Evolutionary conservation across 371 early-diverging fungal species (phyloP), one percentile per base, ranked within the genome.

Genomic region (Mucor plumbeus): DNA sequence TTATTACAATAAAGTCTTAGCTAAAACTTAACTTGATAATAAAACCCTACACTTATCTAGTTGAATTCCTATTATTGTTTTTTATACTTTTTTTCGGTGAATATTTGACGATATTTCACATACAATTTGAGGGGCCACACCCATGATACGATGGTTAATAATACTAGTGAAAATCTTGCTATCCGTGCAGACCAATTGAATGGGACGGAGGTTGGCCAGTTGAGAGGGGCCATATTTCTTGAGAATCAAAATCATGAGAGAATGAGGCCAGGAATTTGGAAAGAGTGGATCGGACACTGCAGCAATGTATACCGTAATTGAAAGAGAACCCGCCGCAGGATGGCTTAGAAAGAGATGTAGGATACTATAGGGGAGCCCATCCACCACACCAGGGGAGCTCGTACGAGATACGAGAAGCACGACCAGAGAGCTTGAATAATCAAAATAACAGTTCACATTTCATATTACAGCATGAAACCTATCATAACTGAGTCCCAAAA

Each of bases 171-270:
- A 75, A 0, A 75, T 11, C 15, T 75, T 75, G 17, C 68, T 68
- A 39, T 78, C 75, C 6, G 48, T 44, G 35, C 56, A 55, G 15
- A 67, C 61, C 6, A 67, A 13, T 6, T 55, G 68, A 0, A 74
- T 69, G 7, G 73, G 78, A 5, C 73, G 11, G 69, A 72, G 72
- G 60, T 72, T 77, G 3, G 40, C 58, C 11, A 77, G 34, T 1
- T 14, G 34, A 54, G 40, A 65, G n/a, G 48, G 19, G 33, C 36
- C 59, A 4, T 39, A 50, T 47, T 65, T 59, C 41, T 65, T 65
- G 44, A 13, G 67, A 14, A 47, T 59, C 33, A 68, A 66, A 13
- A 14, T n/a, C 2, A 68, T 59, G 31, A 39, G 21, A 3, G 59
- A 33, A 10, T 53, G 35, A 33, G 21, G 17, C 69, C 69, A 63